Percentiles rank a stretch among this genome's conserved stretches.
Evolutionary conservation across 495 filamentous ascomycete genomes (phyloP).

Genomic region (Podospora pseudoanserina): DNA sequence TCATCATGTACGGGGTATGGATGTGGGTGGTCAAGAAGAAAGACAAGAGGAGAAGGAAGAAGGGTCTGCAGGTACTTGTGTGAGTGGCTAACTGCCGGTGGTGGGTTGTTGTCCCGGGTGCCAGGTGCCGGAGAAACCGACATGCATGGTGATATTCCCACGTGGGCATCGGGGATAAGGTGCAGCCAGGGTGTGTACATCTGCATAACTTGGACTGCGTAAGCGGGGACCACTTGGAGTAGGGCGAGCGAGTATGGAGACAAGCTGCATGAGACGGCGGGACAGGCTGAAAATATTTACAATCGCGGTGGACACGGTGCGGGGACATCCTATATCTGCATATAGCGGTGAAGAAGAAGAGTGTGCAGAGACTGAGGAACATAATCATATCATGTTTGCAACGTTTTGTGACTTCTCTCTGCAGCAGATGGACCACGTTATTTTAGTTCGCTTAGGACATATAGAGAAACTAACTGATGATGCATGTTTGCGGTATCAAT

Average conservation of each 20-base stretch:
- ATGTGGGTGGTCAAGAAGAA: conserved; percentile 23
- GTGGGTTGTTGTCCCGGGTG: neutral
- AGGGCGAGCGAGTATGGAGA: neutral
- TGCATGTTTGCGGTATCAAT: neutral
- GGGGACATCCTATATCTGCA: neutral
- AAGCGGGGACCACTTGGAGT: neutral
- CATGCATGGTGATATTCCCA: neutral
- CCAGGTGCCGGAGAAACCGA: neutral
- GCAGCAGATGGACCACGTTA: too few relatives aligned
- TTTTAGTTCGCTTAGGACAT: too few relatives aligned
- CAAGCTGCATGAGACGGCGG: neutral
- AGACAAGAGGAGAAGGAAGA: conserved; percentile 14
- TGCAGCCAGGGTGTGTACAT: neutral
- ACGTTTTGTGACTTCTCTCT: too few relatives aligned
- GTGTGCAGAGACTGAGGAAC: neutral
- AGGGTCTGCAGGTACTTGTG: neutral
- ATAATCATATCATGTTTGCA: too few relatives aligned
- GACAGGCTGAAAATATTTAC: neutral
- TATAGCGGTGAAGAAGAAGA: neutral
- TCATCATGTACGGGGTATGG: conserved; percentile 29
- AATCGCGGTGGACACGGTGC: neutral
- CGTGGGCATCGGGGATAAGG: neutral
- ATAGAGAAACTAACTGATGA: too few relatives aligned
- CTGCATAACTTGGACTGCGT: too few relatives aligned
- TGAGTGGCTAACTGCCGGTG: neutral